phyloP scores from a whole-genome alignment of 2,329 filamentous ascomycete genomes.

The Fusarium odoratissimum region DNA sequence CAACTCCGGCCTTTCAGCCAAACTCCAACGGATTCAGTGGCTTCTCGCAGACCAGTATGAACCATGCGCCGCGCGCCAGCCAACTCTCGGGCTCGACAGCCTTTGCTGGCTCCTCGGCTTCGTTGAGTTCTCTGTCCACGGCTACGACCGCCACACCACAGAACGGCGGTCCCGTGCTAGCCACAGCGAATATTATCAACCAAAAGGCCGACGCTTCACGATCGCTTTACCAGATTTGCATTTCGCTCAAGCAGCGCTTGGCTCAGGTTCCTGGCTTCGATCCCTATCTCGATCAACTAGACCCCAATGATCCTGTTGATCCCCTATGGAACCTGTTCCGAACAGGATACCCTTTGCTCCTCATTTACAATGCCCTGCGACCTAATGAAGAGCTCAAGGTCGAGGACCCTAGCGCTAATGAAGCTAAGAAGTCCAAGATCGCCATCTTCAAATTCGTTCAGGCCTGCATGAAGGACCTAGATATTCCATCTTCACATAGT shows the following conservation, averaged over 20 bases:
- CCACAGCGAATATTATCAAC: constrained; percentile 96
- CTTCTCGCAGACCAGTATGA: constrained; percentile 61
- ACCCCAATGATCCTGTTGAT: constrained; percentile 81
- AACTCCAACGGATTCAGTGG: constrained; percentile 60
- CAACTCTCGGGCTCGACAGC: constrained; percentile 72
- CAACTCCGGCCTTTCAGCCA: constrained; percentile 65
- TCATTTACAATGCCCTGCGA: constrained; percentile 87
- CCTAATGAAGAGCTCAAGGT: constrained; percentile 76
- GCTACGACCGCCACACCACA: constrained; percentile 57
- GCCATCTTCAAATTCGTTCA: constrained; percentile 94
- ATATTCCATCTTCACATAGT: constrained; percentile 82
- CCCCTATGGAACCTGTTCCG: constrained; percentile 90
- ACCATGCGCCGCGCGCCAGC: constrained; percentile 66
- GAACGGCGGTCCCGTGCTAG: constrained; percentile 72
- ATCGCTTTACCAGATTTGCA: constrained; percentile 95
- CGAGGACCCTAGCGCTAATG: constrained; percentile 69
- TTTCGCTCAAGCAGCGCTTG: constrained; percentile 84
- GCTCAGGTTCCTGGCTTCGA: constrained; percentile 87
- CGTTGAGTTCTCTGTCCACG: constrained; percentile 61
- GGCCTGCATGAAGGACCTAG: constrained; percentile 85
- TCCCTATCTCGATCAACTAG: constrained; percentile 76
- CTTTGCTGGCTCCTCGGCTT: constrained; percentile 64
- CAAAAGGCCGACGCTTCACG: constrained; percentile 91
- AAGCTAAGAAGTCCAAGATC: constrained; percentile 84
- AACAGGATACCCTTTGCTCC: constrained; percentile 84